Conservation (phyloP, 1,284 basidiomycete species). For the Leccinum griseonigrum region DNA sequence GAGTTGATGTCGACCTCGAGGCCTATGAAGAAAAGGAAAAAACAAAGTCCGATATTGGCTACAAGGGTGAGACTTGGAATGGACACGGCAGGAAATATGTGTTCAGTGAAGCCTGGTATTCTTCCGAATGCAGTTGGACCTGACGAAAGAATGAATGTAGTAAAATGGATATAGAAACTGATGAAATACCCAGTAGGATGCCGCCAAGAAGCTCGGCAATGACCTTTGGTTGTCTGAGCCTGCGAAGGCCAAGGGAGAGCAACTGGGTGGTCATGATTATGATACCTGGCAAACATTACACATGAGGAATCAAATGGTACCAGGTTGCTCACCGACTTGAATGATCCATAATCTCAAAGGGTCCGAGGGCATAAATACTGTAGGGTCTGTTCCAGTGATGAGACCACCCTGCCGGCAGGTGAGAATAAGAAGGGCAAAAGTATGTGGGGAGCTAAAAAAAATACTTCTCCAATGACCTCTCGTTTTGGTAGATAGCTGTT, state of each 20-base stretch:
- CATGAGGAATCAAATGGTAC: background rate
- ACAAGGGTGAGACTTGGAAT: constrained; percentile 74
- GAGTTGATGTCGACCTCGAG: constrained; percentile 82
- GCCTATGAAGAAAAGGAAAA: constrained; percentile 90
- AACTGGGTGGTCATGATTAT: constrained; percentile 66
- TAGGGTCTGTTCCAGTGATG: constrained; percentile 53
- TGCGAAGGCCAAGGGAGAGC: constrained; percentile 53
- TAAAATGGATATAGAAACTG: background rate
- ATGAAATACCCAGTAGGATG: constrained; percentile 50
- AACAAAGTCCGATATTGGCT: constrained; percentile 83
- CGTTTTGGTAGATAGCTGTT: constrained; percentile 13
- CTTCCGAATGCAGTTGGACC: constrained; percentile 58
- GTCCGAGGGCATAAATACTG: constrained; percentile 47
- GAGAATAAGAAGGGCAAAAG: constrained; percentile 1
- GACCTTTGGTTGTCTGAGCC: constrained; percentile 66
- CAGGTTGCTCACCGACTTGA: constrained; percentile 49
- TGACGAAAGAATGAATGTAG: constrained; percentile 8
- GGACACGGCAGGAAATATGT: constrained; percentile 67
- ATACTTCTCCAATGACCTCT: constrained; percentile 20
- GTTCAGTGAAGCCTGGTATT: constrained; percentile 33
- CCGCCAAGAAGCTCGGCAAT: constrained; percentile 77
- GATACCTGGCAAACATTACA: constrained; percentile 37
- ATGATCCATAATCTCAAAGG: constrained; percentile 73
- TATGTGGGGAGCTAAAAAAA: too few species aligned
- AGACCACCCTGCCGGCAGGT: constrained; percentile 43